Evolutionary conservation across 2,329 filamentous ascomycete genomes (phyloP).

Genomic region (Colletotrichum lindemuthianum): DNA sequence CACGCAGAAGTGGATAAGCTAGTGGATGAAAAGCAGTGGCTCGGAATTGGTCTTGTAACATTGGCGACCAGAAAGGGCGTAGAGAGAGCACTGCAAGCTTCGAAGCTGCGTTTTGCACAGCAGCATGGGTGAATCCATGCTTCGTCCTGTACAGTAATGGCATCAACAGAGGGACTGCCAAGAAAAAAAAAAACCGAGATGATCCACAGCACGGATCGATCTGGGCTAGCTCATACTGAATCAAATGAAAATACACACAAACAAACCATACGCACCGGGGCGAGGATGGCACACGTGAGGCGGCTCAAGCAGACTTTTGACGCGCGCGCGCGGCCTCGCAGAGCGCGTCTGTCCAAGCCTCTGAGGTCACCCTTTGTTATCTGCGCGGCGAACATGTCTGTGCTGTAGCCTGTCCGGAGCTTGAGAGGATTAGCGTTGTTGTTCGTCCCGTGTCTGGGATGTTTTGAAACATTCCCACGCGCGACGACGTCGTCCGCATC

Average conservation of each 20-base stretch:
- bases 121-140: constrained; percentile 32
- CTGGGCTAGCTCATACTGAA: constrained; percentile 34
- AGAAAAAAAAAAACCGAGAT: constrained; percentile 12
- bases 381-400: constrained; percentile 8
- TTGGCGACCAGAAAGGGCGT: constrained; percentile 16
- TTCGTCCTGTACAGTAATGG: constrained; percentile 34
- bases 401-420: constrained; percentile 24
- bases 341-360: neutral
- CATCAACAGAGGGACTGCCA: constrained; percentile 29
- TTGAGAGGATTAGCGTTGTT: neutral
- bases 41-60: constrained; percentile 32
- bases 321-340: neutral
- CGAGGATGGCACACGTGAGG: constrained; percentile 13
- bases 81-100: constrained; percentile 33
- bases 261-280: constrained; percentile 11
- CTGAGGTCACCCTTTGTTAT: no score
- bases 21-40: constrained; percentile 35
- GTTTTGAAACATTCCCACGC: constrained; percentile 22
- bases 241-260: constrained; percentile 34
- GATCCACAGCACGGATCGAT: constrained; percentile 28
- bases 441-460: constrained; percentile 7
- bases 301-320: constrained; percentile 6
- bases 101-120: constrained; percentile 31
- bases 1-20: constrained; percentile 26
- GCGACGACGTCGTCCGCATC: neutral